A percentile compares a stretch with the other conserved stretches of the same genome.
Conservation (phyloP, 441 rosid species). For the Populus trichocarpa region DNA sequence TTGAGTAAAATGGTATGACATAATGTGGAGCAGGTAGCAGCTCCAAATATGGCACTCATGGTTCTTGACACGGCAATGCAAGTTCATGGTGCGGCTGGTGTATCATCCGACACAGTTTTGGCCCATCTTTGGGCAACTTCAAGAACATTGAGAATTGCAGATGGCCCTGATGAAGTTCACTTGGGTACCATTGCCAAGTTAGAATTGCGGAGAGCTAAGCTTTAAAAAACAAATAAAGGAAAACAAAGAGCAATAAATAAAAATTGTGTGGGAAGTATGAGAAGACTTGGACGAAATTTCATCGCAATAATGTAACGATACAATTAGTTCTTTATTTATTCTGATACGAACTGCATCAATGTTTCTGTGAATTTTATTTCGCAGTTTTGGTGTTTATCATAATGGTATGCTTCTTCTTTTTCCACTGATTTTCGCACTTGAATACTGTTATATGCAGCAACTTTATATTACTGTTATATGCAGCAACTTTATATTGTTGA, state of each 20-base stretch:
- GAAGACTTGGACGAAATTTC: not conserved
- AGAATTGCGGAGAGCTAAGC: slow-evolving; percentile 82
- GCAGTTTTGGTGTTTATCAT: not conserved
- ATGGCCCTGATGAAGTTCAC: slow-evolving; percentile 97
- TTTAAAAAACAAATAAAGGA: slow-evolving; percentile 26
- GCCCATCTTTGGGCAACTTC: slow-evolving; percentile 93
- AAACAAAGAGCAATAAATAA: not conserved
- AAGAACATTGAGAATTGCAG: slow-evolving; percentile 85
- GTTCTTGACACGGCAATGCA: slow-evolving; percentile 91
- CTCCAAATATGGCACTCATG: slow-evolving; percentile 87
- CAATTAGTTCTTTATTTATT: not conserved
- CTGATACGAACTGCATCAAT: not conserved
- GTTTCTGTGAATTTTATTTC: not conserved
- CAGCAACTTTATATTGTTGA: too few species aligned
- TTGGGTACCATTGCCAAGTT: slow-evolving; percentile 85
- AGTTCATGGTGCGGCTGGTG: slow-evolving; percentile 86
- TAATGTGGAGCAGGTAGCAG: slow-evolving; percentile 60
- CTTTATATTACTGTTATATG: too few species aligned
- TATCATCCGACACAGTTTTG: slow-evolving; percentile 75
- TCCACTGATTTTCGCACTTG: too few species aligned
- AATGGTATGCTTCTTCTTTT: too few species aligned
- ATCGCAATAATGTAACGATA: not conserved
- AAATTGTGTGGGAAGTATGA: not conserved
- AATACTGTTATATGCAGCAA: too few species aligned
- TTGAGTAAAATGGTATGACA: not conserved